Base-by-base conservation (phyloP, 2,329 filamentous ascomycete species). In the Madurella fahalii region DNA sequence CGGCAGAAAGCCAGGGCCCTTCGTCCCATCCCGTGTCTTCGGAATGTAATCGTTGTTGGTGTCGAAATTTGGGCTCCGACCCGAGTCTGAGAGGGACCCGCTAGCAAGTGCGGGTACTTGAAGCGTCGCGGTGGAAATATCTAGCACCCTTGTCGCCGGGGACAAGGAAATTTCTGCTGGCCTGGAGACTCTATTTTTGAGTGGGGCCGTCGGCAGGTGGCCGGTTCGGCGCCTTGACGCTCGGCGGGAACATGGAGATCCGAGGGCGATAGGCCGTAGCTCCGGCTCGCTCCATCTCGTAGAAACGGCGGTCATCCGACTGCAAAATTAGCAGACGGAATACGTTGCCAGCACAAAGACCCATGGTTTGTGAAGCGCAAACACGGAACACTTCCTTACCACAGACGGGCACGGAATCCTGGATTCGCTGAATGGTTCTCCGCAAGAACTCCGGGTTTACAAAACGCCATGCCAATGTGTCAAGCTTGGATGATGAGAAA, bases 241-340 rank as follows among this genome's bases (percentile, higher is more conserved):
- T 65, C 63, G 63, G 63, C 50, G 46, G 45, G 47, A 50, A 58
- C 44, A 52, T 64, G 62, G 63, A 64, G 61, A 63, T 65, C 53
- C 63, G 63, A 65, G 56, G 63, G 63, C 61, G 63, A 63, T 65
- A 65, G 53, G 30, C 51, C 37, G 42, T 59, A 60, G 46, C 61
- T 63, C 60, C 61, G 60, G 47, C 17, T 12, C 40, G n/a, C 40
- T 9, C 32, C 41, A n/a, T 34, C 40, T 52, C 47, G 50, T 44
- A 40, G 48, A 25, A 40, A 47, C 50, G 54, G 42, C 54, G 53
- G 58, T 18, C n/a, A 30, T 58, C 47, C 56, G 47, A 39, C 37
- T 45, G 34, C 30, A 31, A 41, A 37, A 15, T 37, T 25, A 25
- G 25, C 25, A 25, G 25, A 25, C 25, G 25, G 25, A 25, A 25